Evolutionary conservation across 257 asterid genomes (phyloP), one percentile per base, ranked within the genome.

Genomic region (Gynochthodes officinalis): DNA sequence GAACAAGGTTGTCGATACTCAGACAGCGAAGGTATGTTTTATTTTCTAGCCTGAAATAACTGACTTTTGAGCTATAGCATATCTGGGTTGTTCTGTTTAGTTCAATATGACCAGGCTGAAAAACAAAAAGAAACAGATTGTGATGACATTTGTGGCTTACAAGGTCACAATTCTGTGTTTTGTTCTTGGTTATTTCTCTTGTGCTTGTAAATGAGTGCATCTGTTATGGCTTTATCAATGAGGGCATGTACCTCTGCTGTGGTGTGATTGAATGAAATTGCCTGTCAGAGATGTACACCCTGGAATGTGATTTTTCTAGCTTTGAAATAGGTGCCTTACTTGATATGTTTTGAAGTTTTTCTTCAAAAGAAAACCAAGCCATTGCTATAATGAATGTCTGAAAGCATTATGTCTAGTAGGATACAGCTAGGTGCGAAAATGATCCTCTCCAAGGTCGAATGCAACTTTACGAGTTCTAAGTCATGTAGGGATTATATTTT

Each of bases 1-100:
- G 60, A 85, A 74, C 87, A 93, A 90, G 84, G 97, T 84, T 59
- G 97, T 93, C 60, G 95, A 84, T 82, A 93, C 94, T 57, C 90
- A 91, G 75, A 88, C 87, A 16, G 98, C 86, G 18, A 88, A 93
- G 97, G 98, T 93, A 68, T 0, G 58, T 63, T 46, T 70, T 35
- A 30, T 61, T 43, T 14, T n/a, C 18, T 60, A 32, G 32, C 37
- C 39, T 74, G 65, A 64, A 10, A 40, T 73, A n/a, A 28, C 32
- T 72, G 50, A 21, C 16, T 33, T 4, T 25, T 33, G 8, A 27
- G 53, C n/a, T 27, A 37, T 35, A 23, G 52, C 68, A 55, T 55
- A 69, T 64, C 37, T 58, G 48, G 7, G 37, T 58, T 39, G 35
- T 44, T 40, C 21, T 44, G 19, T 35, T 53, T 1, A 33, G 30